Evolutionary conservation across 2,329 filamentous ascomycete genomes (phyloP).

Genomic region (Pseudogymnoascus sp.): DNA sequence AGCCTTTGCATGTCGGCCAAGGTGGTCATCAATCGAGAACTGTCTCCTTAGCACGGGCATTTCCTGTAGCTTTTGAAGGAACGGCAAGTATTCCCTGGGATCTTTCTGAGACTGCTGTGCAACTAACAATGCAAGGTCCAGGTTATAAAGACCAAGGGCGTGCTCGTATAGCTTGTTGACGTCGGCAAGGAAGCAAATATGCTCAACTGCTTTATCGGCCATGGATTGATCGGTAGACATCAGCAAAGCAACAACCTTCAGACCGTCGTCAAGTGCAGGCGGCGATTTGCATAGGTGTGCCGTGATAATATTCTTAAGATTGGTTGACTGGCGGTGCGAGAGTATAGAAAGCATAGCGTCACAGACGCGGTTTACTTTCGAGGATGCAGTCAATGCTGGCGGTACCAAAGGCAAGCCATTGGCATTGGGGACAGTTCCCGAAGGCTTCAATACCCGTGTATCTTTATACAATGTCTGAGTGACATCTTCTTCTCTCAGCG

Average conservation of each 20-base stretch:
- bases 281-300: constrained; percentile 90
- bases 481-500: constrained; percentile 83
- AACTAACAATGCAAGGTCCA: constrained; percentile 81
- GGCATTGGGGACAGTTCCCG: constrained; percentile 12
- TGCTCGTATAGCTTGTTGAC: constrained; percentile 87
- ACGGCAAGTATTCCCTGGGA: constrained; percentile 89
- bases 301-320: constrained; percentile 85
- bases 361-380: constrained; percentile 82
- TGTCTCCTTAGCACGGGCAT: constrained; percentile 61
- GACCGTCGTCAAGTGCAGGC: constrained; percentile 78
- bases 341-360: constrained; percentile 71
- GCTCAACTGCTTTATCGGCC: constrained; percentile 83
- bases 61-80: constrained; percentile 78
- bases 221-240: constrained; percentile 58
- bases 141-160: constrained; percentile 81
- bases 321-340: constrained; percentile 50
- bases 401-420: constrained; percentile 24
- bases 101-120: constrained; percentile 96
- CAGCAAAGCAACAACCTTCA: constrained; percentile 69
- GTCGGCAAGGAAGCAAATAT: constrained; percentile 95
- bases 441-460: constrained; percentile 47
- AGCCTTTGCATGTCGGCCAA: constrained; percentile 69
- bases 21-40: constrained; percentile 83
- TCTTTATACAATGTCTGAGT: constrained; percentile 89
- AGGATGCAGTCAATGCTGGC: constrained; percentile 20